phyloP scores from a whole-genome alignment of 495 filamentous ascomycete species.

The Penicillium crystallinum region DNA sequence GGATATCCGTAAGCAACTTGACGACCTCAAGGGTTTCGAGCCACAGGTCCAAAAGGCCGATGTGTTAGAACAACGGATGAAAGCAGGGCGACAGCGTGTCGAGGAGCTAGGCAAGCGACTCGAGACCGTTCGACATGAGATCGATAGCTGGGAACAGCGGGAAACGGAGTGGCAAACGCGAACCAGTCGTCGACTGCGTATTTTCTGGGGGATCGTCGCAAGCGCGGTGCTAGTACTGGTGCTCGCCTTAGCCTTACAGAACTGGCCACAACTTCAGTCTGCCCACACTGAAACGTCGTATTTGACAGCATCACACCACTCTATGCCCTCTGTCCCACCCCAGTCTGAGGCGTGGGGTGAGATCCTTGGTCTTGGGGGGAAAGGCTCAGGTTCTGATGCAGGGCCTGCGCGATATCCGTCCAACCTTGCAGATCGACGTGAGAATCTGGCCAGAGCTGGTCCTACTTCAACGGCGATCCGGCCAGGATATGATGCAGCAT shows the following conservation, averaged over 20 bases:
- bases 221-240: slow-evolving; percentile 33
- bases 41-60: slow-evolving; percentile 64
- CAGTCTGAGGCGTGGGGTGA: slow-evolving; percentile 9
- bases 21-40: slow-evolving; percentile 62
- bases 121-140: slow-evolving; percentile 55
- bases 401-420: slow-evolving; percentile 16
- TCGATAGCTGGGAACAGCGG: slow-evolving; percentile 65
- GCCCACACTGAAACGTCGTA: neutral
- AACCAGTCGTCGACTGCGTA: slow-evolving; percentile 56
- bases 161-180: slow-evolving; percentile 70
- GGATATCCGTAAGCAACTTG: slow-evolving; percentile 62
- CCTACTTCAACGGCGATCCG: slow-evolving; percentile 2
- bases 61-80: slow-evolving; percentile 60
- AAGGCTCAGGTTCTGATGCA: neutral
- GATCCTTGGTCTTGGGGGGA: neutral
- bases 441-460: slow-evolving; percentile 10
- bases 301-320: slow-evolving; percentile 3
- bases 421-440: slow-evolving; percentile 16
- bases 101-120: slow-evolving; percentile 61
- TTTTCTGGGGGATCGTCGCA: slow-evolving; percentile 53
- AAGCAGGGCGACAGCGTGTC: slow-evolving; percentile 56
- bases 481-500: neutral
- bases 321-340: neutral
- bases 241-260: slow-evolving; percentile 40
- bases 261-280: slow-evolving; percentile 16